Percentiles rank a stretch among this genome's conserved stretches.
phyloP scores from a whole-genome alignment of 441 rosid species.

The Populus hybrid region DNA sequence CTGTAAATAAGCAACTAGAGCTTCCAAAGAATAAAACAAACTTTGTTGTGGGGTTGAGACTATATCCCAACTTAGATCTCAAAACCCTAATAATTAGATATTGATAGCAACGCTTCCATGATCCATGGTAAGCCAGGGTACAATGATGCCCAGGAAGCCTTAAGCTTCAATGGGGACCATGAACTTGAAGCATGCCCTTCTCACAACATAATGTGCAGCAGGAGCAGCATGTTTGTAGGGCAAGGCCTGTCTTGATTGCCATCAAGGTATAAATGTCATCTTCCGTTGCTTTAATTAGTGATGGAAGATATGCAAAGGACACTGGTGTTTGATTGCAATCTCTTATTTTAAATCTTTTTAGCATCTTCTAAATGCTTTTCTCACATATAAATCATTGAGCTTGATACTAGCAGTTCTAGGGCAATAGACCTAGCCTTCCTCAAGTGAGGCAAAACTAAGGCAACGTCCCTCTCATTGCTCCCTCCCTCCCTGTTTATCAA shows the following conservation, averaged over 20 bases:
- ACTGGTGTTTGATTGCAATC: slow-evolving; percentile 14
- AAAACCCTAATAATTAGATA: slow-evolving; percentile 41
- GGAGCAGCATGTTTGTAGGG: slow-evolving; percentile 24
- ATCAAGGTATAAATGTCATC: slow-evolving; percentile 8
- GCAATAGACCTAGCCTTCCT: slow-evolving; percentile 16
- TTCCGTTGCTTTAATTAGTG: slow-evolving; percentile 23
- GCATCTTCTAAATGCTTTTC: slow-evolving; percentile 5
- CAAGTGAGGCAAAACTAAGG: slow-evolving; percentile 6
- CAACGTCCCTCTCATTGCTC: slow-evolving; percentile 31
- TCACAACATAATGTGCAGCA: slow-evolving; percentile 14
- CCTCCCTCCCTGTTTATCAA: slow-evolving; percentile 5
- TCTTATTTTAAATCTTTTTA: slow-evolving; percentile 12
- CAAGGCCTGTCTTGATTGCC: slow-evolving; percentile 16
- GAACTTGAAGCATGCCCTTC: slow-evolving; percentile 10
- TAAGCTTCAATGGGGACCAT: slow-evolving; percentile 34
- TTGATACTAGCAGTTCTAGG: slow-evolving; percentile 21
- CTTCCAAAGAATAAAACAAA: slow-evolving; percentile 53
- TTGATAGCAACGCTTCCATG: slow-evolving; percentile 53
- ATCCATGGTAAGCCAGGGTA: slow-evolving; percentile 36
- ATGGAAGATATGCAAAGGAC: slow-evolving; percentile 20
- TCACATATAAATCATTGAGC: slow-evolving; percentile 16
- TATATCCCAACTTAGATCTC: slow-evolving; percentile 43
- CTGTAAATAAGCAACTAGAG: slow-evolving; percentile 24
- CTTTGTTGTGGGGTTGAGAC: slow-evolving; percentile 28
- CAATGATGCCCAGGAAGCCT: slow-evolving; percentile 32